Evolutionary conservation across 176 grass and related monocot genomes (phyloP), one percentile per base, ranked within the genome.

Genomic region (Cocos nucifera): DNA sequence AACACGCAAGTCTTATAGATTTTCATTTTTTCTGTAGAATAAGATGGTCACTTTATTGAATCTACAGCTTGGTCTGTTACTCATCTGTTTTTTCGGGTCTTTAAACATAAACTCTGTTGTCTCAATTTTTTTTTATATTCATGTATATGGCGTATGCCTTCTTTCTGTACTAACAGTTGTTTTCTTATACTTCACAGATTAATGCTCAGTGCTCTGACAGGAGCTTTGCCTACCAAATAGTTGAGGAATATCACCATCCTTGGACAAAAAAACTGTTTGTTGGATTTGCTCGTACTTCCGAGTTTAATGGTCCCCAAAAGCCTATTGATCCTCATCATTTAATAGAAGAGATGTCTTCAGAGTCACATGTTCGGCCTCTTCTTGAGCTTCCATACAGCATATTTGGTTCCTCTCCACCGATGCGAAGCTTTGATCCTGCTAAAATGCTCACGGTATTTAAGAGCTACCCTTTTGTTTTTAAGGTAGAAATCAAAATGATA

Each of bases 341-440:
- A 59, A 93, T 98, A 57, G 72, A 98, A 71, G 88, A 98, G 77
- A 51, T 98, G 26, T 63, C 69, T 62, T 73, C 67, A 68, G 79
- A 86, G 55, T 71, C 79, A 17, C 67, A 77, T 68, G 77, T 64
- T 59, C 58, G 85, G 35, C 94, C 94, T 0, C 61, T 91, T 64
- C 71, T 98, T 27, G 80, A 92, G 50, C 61, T 98, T 66, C 88
- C 94, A 5, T 93, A 92, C 67, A 83, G 85, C 67, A 98, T 98
- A 72, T 98, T 98, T 73, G 94, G 94, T 58, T 98, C 94, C 63
- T 98, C 84, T 76, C 94, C 84, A 3, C 94, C 94, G 17, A 82
- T 98, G 80, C 83, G 78, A 78, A 98, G 89, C 69, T 98, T 98
- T 29, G 93, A 98, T 75, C 93, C 88, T 70, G 87, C 93, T 69